Conservation (phyloP, 2,329 filamentous ascomycete genomes). For the Colletotrichum musicola region DNA sequence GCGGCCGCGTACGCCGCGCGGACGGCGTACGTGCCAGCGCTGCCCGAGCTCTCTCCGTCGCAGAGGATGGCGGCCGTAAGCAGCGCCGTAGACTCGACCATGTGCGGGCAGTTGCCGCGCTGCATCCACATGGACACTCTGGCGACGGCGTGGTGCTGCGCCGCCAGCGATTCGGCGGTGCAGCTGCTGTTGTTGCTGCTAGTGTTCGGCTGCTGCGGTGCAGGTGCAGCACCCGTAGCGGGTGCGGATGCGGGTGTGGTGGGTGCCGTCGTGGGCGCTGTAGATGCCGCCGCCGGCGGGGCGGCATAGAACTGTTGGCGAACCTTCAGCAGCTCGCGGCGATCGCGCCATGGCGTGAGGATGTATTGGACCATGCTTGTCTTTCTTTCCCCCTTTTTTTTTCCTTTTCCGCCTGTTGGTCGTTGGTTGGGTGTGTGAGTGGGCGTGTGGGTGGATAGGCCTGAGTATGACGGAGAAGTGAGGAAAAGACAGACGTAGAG, state of each 20-base stretch:
- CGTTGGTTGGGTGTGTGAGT: background rate
- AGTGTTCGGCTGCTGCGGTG: constrained; percentile 14
- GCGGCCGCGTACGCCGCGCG: constrained; percentile 80
- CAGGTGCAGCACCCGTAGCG: constrained; percentile 30
- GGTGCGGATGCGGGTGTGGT: constrained; percentile 11
- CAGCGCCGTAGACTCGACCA: constrained; percentile 83
- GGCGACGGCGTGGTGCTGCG: constrained; percentile 64
- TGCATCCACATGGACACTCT: constrained; percentile 77
- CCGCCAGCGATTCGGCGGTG: constrained; percentile 43
- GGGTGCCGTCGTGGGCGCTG: constrained; percentile 8
- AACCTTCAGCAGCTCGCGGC: constrained; percentile 73
- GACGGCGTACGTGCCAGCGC: constrained; percentile 68
- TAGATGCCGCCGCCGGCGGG: constrained; percentile 37
- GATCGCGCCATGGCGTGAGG: constrained; percentile 80
- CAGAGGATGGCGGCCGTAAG: constrained; percentile 77
- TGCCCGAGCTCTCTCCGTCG: constrained; percentile 62
- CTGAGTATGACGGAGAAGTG: too few relatives aligned
- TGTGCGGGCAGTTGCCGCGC: constrained; percentile 80
- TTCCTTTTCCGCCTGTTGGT: background rate
- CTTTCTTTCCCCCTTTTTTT: background rate
- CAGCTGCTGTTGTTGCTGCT: constrained; percentile 23
- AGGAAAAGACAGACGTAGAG: too few relatives aligned
- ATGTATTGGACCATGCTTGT: constrained; percentile 75
- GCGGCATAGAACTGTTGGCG: constrained; percentile 73
- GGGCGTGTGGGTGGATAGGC: background rate